A percentile compares a stretch with the other conserved stretches of the same genome.
Conservation (phyloP, 2,329 filamentous ascomycete genomes). For the Shiraia bambusicola region DNA sequence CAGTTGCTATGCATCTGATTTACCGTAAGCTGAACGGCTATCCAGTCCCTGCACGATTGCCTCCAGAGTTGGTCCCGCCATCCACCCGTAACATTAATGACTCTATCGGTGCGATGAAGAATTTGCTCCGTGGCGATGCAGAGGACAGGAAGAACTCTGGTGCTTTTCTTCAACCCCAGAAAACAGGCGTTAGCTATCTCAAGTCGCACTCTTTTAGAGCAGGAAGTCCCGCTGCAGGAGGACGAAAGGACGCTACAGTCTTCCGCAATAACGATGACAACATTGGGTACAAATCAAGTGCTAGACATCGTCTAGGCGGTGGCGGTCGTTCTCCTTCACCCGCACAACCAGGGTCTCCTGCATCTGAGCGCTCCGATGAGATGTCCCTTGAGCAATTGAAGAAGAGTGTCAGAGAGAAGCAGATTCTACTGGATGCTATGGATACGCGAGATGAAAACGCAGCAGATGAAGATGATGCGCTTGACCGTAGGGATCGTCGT, state of each 20-base stretch:
- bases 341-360: slow-evolving; percentile 55
- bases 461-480: slow-evolving; percentile 84
- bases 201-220: slow-evolving; percentile 91
- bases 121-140: slow-evolving; percentile 83
- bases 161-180: slow-evolving; percentile 87
- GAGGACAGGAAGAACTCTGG: slow-evolving; percentile 86
- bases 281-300: slow-evolving; percentile 87
- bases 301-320: slow-evolving; percentile 75
- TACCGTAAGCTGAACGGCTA: slow-evolving; percentile 97
- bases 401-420: slow-evolving; percentile 92
- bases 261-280: slow-evolving; percentile 96
- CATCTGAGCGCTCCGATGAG: slow-evolving; percentile 70
- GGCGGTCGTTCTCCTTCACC: slow-evolving; percentile 76
- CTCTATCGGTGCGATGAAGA: slow-evolving; percentile 91
- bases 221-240: slow-evolving; percentile 57
- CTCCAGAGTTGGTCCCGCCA: slow-evolving; percentile 88
- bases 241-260: slow-evolving; percentile 90
- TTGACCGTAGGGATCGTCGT: slow-evolving; percentile 85
- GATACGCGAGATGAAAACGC: slow-evolving; percentile 93
- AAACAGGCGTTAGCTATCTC: slow-evolving; percentile 96
- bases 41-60: slow-evolving; percentile 81
- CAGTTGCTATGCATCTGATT: slow-evolving; percentile 98
- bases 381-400: slow-evolving; percentile 81
- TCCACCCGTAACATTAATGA: slow-evolving; percentile 92
- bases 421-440: slow-evolving; percentile 90